Conservation (phyloP, 208 protist species). For the Acanthamoeba culbertsoni region DNA sequence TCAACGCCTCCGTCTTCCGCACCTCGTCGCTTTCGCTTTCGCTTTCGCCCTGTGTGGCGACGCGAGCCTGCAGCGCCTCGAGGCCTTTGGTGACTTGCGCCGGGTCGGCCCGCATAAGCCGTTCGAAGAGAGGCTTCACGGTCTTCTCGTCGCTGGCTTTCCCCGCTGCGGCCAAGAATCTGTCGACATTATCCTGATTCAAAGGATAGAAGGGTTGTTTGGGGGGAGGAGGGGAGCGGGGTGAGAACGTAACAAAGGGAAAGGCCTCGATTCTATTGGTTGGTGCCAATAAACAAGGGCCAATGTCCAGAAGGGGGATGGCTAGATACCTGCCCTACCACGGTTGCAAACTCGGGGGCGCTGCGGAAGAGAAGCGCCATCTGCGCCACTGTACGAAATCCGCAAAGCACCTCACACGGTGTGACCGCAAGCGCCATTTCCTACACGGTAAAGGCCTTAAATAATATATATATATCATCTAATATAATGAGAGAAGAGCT, state of each 20-base stretch:
- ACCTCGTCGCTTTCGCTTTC: not conserved
- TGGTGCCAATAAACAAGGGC: no score
- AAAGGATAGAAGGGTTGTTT: not conserved
- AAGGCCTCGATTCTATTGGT: no score
- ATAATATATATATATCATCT: not conserved
- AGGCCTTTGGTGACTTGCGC: conserved; percentile 29
- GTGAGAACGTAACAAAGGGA: no score
- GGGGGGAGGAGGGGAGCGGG: not conserved
- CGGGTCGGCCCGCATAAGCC: conserved; percentile 64
- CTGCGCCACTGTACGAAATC: conserved; percentile 91
- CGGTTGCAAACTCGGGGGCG: conserved; percentile 42
- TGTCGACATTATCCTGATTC: not conserved
- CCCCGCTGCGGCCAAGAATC: not conserved
- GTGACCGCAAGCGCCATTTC: conserved; percentile 90
- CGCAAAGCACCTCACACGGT: conserved; percentile 93
- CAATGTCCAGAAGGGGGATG: not conserved
- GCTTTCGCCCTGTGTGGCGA: not conserved
- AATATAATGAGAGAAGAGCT: not conserved
- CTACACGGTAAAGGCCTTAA: not conserved
- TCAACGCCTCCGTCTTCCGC: conserved; percentile 70
- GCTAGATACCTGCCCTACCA: conserved; percentile 31
- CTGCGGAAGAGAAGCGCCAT: conserved; percentile 84
- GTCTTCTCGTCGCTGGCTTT: conserved; percentile 10
- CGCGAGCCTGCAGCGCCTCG: not conserved
- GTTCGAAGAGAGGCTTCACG: conserved; percentile 37